Percentiles rank a stretch among this genome's conserved stretches.
These are phyloP conservation scores for Cystobasidium ongulense DNA, from an alignment of 768 basidiomycete species.

Conservation along the genomic window DNA sequence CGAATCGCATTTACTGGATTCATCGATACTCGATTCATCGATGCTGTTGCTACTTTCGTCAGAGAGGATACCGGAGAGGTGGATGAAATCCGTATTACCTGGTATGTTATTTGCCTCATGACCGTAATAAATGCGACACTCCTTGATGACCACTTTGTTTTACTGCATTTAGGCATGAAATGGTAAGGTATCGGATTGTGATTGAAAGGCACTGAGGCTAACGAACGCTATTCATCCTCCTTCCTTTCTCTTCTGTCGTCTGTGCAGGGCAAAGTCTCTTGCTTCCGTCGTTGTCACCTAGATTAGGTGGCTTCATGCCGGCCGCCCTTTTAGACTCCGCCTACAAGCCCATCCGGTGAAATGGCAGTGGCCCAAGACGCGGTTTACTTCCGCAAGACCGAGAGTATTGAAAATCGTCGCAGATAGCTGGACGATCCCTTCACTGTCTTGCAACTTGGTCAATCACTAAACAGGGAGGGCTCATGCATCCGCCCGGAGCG, in stretches of 20 bases:
- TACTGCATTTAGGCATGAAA: background rate
- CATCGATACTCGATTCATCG: conserved; percentile 27
- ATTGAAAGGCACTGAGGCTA: background rate
- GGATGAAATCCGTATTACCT: conserved; percentile 28
- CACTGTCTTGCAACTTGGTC: too few relatives aligned
- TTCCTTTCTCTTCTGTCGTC: background rate
- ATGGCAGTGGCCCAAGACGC: background rate
- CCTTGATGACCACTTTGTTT: background rate
- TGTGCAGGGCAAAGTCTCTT: conserved; percentile 20
- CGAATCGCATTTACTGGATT: conserved; percentile 27
- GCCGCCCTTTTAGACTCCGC: background rate
- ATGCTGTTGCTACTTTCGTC: conserved; percentile 30
- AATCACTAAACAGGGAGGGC: too few relatives aligned
- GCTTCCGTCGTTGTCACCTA: conserved; percentile 9
- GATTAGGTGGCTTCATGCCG: background rate
- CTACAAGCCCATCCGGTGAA: background rate
- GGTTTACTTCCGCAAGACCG: too few relatives aligned
- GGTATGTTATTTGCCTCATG: background rate
- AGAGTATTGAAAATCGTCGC: too few relatives aligned
- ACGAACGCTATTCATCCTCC: background rate
- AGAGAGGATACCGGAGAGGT: conserved; percentile 16
- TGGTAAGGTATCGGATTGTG: background rate
- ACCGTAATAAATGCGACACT: background rate
- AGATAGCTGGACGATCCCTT: too few relatives aligned
- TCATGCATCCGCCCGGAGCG: background rate